These are phyloP conservation scores for Trichoderma aggressivum DNA, from an alignment of 2,329 filamentous ascomycete species.

Conservation along the genomic window DNA sequence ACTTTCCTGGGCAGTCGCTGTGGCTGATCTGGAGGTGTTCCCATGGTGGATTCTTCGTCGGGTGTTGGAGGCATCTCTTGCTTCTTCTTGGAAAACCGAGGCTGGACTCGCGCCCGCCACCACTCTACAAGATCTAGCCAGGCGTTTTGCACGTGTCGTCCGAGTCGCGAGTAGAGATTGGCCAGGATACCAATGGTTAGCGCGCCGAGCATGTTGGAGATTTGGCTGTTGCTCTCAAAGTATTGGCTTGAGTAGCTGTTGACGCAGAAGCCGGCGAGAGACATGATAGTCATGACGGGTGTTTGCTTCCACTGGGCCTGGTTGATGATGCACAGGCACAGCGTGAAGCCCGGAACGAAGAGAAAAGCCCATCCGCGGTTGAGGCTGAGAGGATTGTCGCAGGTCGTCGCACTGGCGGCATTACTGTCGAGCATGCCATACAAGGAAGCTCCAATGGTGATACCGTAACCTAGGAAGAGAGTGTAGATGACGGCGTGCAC, in stretches of 20 bases:
- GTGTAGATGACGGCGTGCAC: conserved; percentile 75
- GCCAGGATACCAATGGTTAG: conserved; percentile 73
- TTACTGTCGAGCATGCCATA: conserved; percentile 61
- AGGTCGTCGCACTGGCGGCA: conserved; percentile 45
- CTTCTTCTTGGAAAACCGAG: conserved; percentile 33
- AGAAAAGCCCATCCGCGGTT: conserved; percentile 54
- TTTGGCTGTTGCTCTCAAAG: conserved; percentile 67
- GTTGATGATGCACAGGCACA: conserved; percentile 75
- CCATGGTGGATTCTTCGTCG: conserved; percentile 34
- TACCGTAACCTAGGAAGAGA: conserved; percentile 69
- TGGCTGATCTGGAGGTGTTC: conserved; percentile 24
- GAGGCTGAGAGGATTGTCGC: conserved; percentile 47
- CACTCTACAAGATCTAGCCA: conserved; percentile 46
- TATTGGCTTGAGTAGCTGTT: conserved; percentile 68
- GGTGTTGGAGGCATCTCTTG: conserved; percentile 28
- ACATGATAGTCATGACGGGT: conserved; percentile 72
- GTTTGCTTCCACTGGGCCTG: conserved; percentile 77
- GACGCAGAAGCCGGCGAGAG: conserved; percentile 69
- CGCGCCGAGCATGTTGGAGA: conserved; percentile 74
- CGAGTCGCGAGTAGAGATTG: conserved; percentile 73
- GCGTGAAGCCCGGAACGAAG: conserved; percentile 71
- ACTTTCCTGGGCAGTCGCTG: conserved; percentile 41
- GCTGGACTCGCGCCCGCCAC: conserved; percentile 48
- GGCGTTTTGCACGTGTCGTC: conserved; percentile 54
- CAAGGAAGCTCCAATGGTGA: conserved; percentile 64